phyloP scores from a whole-genome alignment of 2,329 filamentous ascomycete species.

The Lecanosticta acicola region DNA sequence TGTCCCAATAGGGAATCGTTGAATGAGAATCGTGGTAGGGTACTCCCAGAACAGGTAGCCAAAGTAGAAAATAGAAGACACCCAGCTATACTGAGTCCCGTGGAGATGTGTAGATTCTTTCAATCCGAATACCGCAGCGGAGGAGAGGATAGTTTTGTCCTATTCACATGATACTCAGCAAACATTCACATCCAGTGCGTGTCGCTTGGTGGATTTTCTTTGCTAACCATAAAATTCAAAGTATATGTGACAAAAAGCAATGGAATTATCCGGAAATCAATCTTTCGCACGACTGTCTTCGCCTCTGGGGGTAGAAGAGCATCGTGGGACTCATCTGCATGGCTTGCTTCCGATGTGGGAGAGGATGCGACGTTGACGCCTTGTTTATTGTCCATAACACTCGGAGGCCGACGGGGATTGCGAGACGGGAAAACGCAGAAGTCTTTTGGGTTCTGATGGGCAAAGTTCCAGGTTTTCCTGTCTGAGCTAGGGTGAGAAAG shows the following conservation, averaged over 20 bases:
- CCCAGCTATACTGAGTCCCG: slow-evolving; percentile 17
- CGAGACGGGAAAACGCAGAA: no score
- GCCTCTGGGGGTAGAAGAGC: no score
- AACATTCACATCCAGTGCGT: no score
- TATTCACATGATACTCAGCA: not conserved
- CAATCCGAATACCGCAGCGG: slow-evolving; percentile 16
- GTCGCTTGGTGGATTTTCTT: no score
- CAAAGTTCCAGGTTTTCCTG: no score
- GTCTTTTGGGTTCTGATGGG: no score
- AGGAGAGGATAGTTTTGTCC: slow-evolving; percentile 20
- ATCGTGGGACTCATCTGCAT: no score
- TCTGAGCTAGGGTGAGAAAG: no score
- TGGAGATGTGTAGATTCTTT: slow-evolving; percentile 13
- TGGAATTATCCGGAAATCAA: slow-evolving; percentile 16
- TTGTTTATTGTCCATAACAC: no score
- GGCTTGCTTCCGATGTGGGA: no score
- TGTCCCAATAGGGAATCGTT: slow-evolving; percentile 15
- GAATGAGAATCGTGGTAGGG: slow-evolving; percentile 16
- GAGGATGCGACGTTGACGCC: no score
- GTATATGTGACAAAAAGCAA: slow-evolving; percentile 18
- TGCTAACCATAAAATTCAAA: slow-evolving; percentile 20
- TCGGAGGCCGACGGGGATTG: no score
- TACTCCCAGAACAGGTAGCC: slow-evolving; percentile 20
- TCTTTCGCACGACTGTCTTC: slow-evolving; percentile 15
- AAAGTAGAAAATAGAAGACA: slow-evolving; percentile 19